Evolutionary conservation across 352 stramenopile genomes (phyloP).

Genomic region (Stramenopiles sp.): DNA sequence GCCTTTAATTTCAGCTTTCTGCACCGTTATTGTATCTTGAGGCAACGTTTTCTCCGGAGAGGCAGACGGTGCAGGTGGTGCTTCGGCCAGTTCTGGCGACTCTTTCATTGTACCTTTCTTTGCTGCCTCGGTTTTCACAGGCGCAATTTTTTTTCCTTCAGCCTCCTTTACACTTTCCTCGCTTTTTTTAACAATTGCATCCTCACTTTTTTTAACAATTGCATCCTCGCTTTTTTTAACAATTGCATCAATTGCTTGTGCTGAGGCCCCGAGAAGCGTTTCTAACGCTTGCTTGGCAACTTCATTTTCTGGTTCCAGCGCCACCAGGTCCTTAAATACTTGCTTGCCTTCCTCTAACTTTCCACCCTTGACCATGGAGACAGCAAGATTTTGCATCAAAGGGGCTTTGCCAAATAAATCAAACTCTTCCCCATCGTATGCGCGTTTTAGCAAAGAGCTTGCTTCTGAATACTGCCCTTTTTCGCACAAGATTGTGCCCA

Average conservation of each 20-base stretch:
- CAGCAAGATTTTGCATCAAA: neutral
- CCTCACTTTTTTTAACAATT: constrained; percentile 12
- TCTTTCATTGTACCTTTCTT: neutral
- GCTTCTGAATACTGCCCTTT: neutral
- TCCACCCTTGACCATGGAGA: neutral
- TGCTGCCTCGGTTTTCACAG: neutral
- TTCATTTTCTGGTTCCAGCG: neutral
- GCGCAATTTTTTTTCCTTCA: neutral
- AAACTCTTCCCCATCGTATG: neutral
- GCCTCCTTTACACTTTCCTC: constrained; percentile 10
- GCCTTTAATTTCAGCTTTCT: neutral
- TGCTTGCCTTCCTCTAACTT: neutral
- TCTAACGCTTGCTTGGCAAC: neutral
- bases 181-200: constrained; percentile 13
- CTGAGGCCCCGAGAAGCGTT: neutral
- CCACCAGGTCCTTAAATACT: neutral
- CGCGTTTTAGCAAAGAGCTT: neutral
- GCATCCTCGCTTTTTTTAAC: constrained; percentile 7
- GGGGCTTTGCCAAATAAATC: neutral
- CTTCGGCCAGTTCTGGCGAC: neutral
- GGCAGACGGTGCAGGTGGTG: neutral
- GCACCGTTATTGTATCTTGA: neutral
- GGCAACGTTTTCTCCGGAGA: no score
- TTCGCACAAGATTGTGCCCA: neutral
- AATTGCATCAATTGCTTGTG: neutral